A percentile compares a stretch with the other conserved stretches of the same genome.
phyloP scores from a whole-genome alignment of 306 rosid species.

The Prinsepia uniflora region DNA sequence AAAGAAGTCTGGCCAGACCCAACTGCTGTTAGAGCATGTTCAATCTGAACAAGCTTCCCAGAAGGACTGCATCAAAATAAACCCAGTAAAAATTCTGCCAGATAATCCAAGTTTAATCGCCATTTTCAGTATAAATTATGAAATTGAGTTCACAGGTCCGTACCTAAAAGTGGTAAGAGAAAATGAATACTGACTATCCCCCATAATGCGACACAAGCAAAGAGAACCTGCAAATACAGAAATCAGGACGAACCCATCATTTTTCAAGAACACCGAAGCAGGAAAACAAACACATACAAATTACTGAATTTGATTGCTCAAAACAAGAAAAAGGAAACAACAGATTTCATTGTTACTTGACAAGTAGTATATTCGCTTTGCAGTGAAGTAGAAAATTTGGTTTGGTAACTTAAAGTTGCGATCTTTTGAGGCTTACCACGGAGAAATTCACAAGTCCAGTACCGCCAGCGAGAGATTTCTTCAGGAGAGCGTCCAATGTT shows the following conservation, averaged over 20 bases:
- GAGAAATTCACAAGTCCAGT: neutral
- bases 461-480: neutral
- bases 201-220: constrained; percentile 13
- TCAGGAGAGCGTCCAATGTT: neutral
- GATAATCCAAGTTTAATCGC: neutral
- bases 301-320: neutral
- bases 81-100: neutral
- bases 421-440: neutral
- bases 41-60: constrained; percentile 82
- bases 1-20: constrained; percentile 81
- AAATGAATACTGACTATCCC: constrained; percentile 39
- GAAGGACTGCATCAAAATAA: constrained; percentile 48
- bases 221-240: neutral
- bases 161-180: constrained; percentile 44
- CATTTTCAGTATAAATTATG: neutral
- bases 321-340: neutral
- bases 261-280: neutral
- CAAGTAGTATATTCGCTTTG: neutral
- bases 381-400: neutral
- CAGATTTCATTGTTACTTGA: neutral
- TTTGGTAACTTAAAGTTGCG: neutral
- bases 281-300: neutral
- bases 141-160: neutral
- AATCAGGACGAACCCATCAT: neutral
- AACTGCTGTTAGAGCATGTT: constrained; percentile 74